Base-by-base conservation (phyloP, 352 stramenopile genomes). In the Globisporangium megalacanthum region DNA sequence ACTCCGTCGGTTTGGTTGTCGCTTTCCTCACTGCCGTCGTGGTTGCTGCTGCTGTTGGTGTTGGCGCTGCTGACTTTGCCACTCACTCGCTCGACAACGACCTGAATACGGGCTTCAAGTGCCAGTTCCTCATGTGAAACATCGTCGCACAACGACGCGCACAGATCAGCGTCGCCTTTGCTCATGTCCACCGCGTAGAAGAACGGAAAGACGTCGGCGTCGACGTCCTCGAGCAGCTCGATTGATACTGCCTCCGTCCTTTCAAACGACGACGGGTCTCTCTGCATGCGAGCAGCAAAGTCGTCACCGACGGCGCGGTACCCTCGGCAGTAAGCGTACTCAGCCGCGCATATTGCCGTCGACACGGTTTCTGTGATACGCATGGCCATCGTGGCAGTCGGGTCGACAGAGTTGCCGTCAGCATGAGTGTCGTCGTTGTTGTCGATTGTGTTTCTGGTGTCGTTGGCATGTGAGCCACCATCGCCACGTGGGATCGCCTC, bases 141-240 rank as follows among this genome's bases (percentile, higher is more conserved):
- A 11, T 10, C 4, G 44, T 14, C 42, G 7, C n/a, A 29, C 42
- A 48, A 8, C 6, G 42, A 48, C 15, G 13, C 17, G n/a, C 42
- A 48, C n/a, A 48, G 42, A 47, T 47, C 41, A n/a, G 22, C 17
- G 41, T 47, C 41, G 42, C 42, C 42, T 8, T 48, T n/a, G n/a
- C 42, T 48, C 42, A 29, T 13, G 17, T 48, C 42, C 17, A 48
- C n/a, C 20, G 41, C 41, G 41, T n/a, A 47, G 41, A 47, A 25
- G 41, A 47, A 47, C 41, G 17, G 14, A 17, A 47, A 47, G n/a
- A n/a, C n/a, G n/a, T n/a, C n/a, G 14, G 41, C 41, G 17, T 47
- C 41, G 41, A 9, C 4, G 41, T 47, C 41, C 19, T 47, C 41
- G 14, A 47, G 41, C 6, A 47, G 15, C 41, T 47, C 41, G 41